Base-by-base conservation (phyloP, 2,329 filamentous ascomycete genomes). In the Chaetomiaceae sp. region DNA sequence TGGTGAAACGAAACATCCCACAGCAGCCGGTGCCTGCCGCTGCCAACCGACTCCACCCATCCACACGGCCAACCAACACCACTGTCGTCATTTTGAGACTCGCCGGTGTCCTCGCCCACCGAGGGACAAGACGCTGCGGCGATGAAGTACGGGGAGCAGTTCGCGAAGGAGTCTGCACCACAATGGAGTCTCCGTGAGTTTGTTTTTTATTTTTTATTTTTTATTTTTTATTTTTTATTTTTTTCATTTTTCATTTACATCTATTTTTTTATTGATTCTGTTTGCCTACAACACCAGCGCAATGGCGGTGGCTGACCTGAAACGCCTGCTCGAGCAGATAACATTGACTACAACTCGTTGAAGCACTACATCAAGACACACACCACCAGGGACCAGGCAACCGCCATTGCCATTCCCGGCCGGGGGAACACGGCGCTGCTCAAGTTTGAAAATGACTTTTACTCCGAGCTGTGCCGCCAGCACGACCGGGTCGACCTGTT, bases 271-370 rank as follows among this genome's bases (percentile, higher is more conserved):
- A n/a, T n/a, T n/a, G n/a, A n/a, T n/a, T n/a, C n/a, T n/a, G n/a
- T n/a, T n/a, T n/a, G n/a, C n/a, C n/a, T n/a, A n/a, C n/a, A n/a
- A n/a, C n/a, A n/a, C n/a, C n/a, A n/a, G n/a, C n/a, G n/a, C 27
- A 26, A 15, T 19, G 9, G 35, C 35, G 12, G 33, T 34, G 47
- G 20, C 49, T 38, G 49, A 54, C 52, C 46, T 38, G 45, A 29
- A 42, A 38, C 9, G 18, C 4, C 18, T 36, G 12, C 8, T 22
- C 6, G 12, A 20, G 27, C 63, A 88, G 84, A 90, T 64, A 93
- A 94, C 66, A 81, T 94, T 66, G 88, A 93, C 65, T 94, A 94
- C 72, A 88, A 91, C 64, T 85, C 86, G 39, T 76, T 94, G 53
- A 94, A 94, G 67, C 77, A 86, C 63, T 75, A 87, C 59, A 91